Conservation (phyloP, 306 rosid genomes). For the Hylodesmum podocarpum region DNA sequence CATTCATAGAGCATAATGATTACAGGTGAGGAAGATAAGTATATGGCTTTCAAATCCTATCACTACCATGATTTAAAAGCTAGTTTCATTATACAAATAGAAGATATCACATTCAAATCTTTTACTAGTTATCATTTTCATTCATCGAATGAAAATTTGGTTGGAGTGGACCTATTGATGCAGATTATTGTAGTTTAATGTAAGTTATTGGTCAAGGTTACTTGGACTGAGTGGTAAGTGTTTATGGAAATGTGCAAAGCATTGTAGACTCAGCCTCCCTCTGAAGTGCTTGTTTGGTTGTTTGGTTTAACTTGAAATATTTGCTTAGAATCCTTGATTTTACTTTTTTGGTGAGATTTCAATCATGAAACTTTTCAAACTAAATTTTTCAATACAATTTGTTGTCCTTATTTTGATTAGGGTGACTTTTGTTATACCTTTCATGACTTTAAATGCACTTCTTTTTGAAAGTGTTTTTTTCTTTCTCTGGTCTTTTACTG, state of each 20-base stretch:
- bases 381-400: no score
- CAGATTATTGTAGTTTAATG: not conserved
- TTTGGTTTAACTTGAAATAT: not conserved
- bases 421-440: not conserved
- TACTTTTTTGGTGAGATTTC: not conserved
- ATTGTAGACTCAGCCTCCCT: not conserved
- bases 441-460: not conserved
- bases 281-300: not conserved
- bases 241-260: not conserved
- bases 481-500: conserved; percentile 11
- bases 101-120: not conserved
- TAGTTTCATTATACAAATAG: conserved; percentile 4
- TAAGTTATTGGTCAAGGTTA: not conserved
- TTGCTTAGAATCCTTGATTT: not conserved
- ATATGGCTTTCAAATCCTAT: not conserved
- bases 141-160: not conserved
- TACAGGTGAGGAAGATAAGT: not conserved
- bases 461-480: not conserved
- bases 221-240: not conserved
- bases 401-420: not conserved
- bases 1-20: not conserved
- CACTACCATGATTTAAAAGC: conserved; percentile 6
- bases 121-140: not conserved
- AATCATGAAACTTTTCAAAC: conserved; percentile 3
- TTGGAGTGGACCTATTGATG: not conserved